phyloP scores from a whole-genome alignment of 225 moss, liverwort and hornwort species.

The Pseudoscleropodium purum region DNA sequence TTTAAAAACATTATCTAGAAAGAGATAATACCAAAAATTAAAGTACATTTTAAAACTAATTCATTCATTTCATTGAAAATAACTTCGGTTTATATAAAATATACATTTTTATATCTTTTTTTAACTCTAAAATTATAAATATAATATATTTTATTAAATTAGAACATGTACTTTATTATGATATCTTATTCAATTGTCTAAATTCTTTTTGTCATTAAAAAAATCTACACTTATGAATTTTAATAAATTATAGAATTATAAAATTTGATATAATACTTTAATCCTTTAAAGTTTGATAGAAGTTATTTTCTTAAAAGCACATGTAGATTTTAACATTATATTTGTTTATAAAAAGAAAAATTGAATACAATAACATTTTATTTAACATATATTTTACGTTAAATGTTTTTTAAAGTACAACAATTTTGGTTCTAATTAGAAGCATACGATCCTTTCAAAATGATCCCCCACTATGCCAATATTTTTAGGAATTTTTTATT shows the following conservation, averaged over 20 bases:
- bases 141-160: no score
- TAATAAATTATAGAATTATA: not conserved
- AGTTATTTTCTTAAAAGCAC: not conserved
- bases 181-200: not conserved
- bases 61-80: not conserved
- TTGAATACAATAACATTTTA: not conserved
- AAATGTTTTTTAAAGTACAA: not conserved
- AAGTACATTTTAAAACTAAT: not conserved
- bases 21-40: not conserved
- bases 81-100: not conserved
- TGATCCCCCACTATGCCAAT: not conserved
- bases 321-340: not conserved
- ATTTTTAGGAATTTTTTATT: not conserved
- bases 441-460: not conserved
- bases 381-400: not conserved
- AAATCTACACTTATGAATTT: not conserved
- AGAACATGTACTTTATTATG: not conserved
- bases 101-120: not conserved
- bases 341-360: not conserved
- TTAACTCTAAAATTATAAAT: not conserved
- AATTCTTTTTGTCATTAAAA: not conserved
- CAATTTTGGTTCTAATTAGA: not conserved
- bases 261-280: not conserved
- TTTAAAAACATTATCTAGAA: no score
- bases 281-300: not conserved